phyloP scores from a whole-genome alignment of 495 filamentous ascomycete genomes.

The Penicillium salamii region DNA sequence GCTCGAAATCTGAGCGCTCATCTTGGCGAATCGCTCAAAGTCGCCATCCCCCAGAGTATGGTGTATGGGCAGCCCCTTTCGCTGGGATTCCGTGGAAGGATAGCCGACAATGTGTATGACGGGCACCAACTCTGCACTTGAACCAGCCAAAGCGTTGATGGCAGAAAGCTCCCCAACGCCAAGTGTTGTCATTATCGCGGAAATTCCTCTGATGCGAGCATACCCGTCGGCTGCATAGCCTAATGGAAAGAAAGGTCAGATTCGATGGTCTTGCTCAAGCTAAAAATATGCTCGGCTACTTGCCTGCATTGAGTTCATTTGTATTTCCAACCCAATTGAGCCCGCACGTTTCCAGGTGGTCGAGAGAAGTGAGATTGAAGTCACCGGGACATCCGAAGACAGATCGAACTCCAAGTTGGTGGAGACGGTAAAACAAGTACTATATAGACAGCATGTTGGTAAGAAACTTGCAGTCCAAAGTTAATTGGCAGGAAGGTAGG shows the following conservation, averaged over 20 bases:
- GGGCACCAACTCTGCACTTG: constrained; percentile 71
- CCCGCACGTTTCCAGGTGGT: constrained; percentile 58
- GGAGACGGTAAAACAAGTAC: constrained; percentile 68
- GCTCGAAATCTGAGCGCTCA: constrained; percentile 16
- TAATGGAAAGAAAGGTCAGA: background rate
- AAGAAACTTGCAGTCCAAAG: background rate
- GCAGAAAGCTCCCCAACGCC: constrained; percentile 77
- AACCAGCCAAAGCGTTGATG: constrained; percentile 67
- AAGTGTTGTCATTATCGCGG: constrained; percentile 72
- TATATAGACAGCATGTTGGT: background rate
- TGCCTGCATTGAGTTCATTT: constrained; percentile 74
- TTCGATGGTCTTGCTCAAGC: background rate
- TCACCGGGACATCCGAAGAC: constrained; percentile 71
- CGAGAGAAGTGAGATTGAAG: constrained; percentile 66
- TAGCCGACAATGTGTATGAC: constrained; percentile 78
- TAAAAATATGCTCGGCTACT: background rate
- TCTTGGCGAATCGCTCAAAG: constrained; percentile 29
- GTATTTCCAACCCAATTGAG: constrained; percentile 73
- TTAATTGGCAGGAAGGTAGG: background rate
- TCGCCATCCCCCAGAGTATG: constrained; percentile 42
- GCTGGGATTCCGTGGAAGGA: constrained; percentile 22
- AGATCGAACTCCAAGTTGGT: constrained; percentile 63
- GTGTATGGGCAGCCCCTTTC: constrained; percentile 29
- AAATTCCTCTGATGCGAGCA: constrained; percentile 66
- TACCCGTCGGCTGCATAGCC: constrained; percentile 77